Conservation (phyloP, 2,329 filamentous ascomycete genomes). For the Diaporthe vexans region DNA sequence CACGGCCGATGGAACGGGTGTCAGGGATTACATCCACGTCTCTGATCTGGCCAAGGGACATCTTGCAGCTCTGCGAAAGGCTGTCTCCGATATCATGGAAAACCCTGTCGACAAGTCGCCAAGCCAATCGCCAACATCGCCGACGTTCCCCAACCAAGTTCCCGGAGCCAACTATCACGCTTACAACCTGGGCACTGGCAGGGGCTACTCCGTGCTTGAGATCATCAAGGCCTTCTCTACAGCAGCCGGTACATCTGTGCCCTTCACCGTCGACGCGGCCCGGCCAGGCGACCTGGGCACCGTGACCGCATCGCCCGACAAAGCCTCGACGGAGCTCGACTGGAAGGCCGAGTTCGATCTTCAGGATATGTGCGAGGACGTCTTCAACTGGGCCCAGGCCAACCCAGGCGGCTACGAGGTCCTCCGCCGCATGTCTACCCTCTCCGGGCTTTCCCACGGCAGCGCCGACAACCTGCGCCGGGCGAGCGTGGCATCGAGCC, state of each 20-base stretch:
- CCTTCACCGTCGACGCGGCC: slow-evolving; percentile 34
- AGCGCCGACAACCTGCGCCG: slow-evolving; percentile 33
- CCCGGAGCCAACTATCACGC: slow-evolving; percentile 32
- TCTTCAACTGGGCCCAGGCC: slow-evolving; percentile 38
- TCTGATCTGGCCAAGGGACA: slow-evolving; percentile 40
- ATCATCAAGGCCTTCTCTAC: slow-evolving; percentile 39
- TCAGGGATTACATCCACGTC: slow-evolving; percentile 39
- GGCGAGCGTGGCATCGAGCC: slow-evolving; percentile 33
- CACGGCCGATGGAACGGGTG: slow-evolving; percentile 37
- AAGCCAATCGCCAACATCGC: background rate
- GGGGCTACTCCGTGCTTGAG: slow-evolving; percentile 40
- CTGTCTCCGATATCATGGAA: slow-evolving; percentile 30
- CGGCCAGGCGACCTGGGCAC: slow-evolving; percentile 36
- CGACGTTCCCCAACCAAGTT: background rate
- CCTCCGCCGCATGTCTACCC: slow-evolving; percentile 34
- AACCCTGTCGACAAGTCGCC: background rate
- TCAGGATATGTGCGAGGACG: slow-evolving; percentile 41
- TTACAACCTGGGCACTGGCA: slow-evolving; percentile 40
- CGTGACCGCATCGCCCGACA: slow-evolving; percentile 36
- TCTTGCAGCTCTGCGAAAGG: slow-evolving; percentile 38
- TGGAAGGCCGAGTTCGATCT: slow-evolving; percentile 40
- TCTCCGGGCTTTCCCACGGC: slow-evolving; percentile 22
- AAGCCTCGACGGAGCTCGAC: slow-evolving; percentile 40
- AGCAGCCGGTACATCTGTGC: slow-evolving; percentile 35
- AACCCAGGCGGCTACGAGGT: slow-evolving; percentile 40